Evolutionary conservation across 108 stramenopile species (phyloP).

Genomic region (Mediolabrus comicus): DNA sequence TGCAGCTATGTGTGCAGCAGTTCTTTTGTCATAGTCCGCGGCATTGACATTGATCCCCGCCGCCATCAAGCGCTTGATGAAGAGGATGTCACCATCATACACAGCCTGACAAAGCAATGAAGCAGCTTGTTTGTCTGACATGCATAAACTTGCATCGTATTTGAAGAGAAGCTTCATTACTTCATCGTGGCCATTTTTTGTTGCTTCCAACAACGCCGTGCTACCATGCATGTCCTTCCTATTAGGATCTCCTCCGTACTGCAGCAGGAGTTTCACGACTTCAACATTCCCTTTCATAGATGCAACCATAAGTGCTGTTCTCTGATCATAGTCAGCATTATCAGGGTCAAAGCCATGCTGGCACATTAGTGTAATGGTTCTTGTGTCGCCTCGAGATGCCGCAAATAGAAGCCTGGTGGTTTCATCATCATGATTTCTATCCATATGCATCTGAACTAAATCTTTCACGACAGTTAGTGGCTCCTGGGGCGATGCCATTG

Average conservation of each 20-base stretch:
- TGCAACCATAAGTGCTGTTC: conserved; percentile 74
- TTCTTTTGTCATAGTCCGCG: conserved; percentile 57
- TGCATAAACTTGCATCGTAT: conserved; percentile 41
- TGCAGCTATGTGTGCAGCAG: conserved; percentile 56
- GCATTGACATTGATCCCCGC: conserved; percentile 58
- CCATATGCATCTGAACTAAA: conserved; percentile 67
- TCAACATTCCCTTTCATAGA: conserved; percentile 72
- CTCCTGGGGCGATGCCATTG: background rate
- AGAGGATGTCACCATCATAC: conserved; percentile 49
- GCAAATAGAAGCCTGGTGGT: conserved; percentile 66
- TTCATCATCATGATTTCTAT: conserved; percentile 59
- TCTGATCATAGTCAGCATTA: conserved; percentile 62
- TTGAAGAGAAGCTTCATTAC: conserved; percentile 38
- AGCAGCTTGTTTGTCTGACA: conserved; percentile 45
- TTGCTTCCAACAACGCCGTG: conserved; percentile 60
- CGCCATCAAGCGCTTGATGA: conserved; percentile 40
- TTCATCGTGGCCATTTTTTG: conserved; percentile 57
- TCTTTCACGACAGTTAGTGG: conserved; percentile 39
- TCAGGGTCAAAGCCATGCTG: conserved; percentile 72
- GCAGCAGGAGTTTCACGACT: conserved; percentile 48
- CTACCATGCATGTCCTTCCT: conserved; percentile 65
- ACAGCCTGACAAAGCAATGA: conserved; percentile 51
- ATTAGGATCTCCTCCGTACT: conserved; percentile 62
- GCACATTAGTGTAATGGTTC: conserved; percentile 65
- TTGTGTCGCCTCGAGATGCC: conserved; percentile 62